phyloP scores from a whole-genome alignment of 352 stramenopile genomes.

The Phytophthora kernoviae region DNA sequence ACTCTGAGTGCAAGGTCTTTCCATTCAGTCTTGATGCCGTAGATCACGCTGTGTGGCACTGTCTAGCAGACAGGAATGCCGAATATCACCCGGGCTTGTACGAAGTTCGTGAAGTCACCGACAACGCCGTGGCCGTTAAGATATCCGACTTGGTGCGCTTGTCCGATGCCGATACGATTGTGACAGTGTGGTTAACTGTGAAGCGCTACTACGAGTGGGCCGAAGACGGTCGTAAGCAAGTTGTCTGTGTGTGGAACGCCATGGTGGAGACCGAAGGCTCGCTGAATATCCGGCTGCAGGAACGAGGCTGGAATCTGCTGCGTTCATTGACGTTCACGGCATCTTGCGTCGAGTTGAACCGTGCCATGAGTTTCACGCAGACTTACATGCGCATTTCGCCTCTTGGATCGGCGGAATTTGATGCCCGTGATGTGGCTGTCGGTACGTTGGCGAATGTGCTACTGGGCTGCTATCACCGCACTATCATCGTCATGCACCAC shows the following conservation, averaged over 20 bases:
- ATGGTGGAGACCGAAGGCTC: slow-evolving; percentile 37
- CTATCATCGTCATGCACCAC: slow-evolving; percentile 35
- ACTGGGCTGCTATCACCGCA: slow-evolving; percentile 37
- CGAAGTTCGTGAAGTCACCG: slow-evolving; percentile 16
- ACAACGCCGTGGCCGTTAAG: slow-evolving; percentile 29
- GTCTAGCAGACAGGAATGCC: slow-evolving; percentile 17
- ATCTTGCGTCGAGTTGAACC: slow-evolving; percentile 11
- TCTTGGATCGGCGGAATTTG: slow-evolving; percentile 16
- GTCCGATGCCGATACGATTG: slow-evolving; percentile 22
- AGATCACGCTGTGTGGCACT: slow-evolving; percentile 35
- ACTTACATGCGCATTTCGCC: slow-evolving; percentile 31
- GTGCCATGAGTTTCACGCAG: slow-evolving; percentile 34
- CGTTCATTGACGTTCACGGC: slow-evolving; percentile 24
- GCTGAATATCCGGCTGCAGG: slow-evolving; percentile 33
- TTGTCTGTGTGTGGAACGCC: slow-evolving; percentile 38
- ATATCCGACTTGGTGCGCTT: slow-evolving; percentile 28
- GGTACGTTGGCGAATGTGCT: slow-evolving; percentile 35
- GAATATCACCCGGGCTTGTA: slow-evolving; percentile 27
- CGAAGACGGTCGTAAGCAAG: slow-evolving; percentile 19
- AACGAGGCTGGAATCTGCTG: slow-evolving; percentile 38
- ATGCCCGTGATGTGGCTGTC: slow-evolving; percentile 22
- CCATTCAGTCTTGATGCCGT: slow-evolving; percentile 35
- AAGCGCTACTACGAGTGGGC: slow-evolving; percentile 19
- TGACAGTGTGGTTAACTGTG: slow-evolving; percentile 35
- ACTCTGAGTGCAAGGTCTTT: slow-evolving; percentile 38